These are phyloP conservation scores for Dioscorea dumetorum DNA, from an alignment of 106 monocot species.

Conservation along the genomic window DNA sequence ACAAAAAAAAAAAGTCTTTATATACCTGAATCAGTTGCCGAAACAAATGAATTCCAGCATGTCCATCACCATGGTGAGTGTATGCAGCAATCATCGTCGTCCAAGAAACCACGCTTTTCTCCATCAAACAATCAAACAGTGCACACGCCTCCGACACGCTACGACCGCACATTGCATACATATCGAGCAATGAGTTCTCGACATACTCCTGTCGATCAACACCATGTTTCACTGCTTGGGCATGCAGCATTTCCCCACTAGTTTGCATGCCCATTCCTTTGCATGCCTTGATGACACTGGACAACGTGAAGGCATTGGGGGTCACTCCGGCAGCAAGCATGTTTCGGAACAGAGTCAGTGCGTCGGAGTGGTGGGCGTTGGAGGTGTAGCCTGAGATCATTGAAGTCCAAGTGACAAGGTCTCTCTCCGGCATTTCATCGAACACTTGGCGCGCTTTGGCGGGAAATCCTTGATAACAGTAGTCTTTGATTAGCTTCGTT, in stretches of 20 bases:
- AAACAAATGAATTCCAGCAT: constrained; percentile 23
- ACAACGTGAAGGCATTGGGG: constrained; percentile 57
- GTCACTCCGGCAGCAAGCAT: constrained; percentile 26
- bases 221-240: constrained; percentile 25
- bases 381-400: constrained; percentile 57
- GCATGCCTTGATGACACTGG: constrained; percentile 36
- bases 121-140: constrained; percentile 39
- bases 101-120: constrained; percentile 40
- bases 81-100: constrained; percentile 59
- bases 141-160: constrained; percentile 19
- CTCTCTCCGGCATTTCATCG: constrained; percentile 46
- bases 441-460: constrained; percentile 37
- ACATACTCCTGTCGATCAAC: constrained; percentile 21
- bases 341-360: constrained; percentile 25
- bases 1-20: not conserved
- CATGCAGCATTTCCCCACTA: constrained; percentile 9
- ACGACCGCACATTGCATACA: constrained; percentile 18
- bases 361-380: constrained; percentile 15
- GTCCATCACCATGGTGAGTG: constrained; percentile 24
- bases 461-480: constrained; percentile 17
- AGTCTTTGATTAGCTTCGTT: constrained; percentile 34
- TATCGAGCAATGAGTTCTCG: constrained; percentile 36
- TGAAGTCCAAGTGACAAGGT: constrained; percentile 65
- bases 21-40: constrained; percentile 31
- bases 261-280: constrained; percentile 3